phyloP scores from a whole-genome alignment of 495 filamentous ascomycete genomes.

The Symbiotaphrina buchneri region DNA sequence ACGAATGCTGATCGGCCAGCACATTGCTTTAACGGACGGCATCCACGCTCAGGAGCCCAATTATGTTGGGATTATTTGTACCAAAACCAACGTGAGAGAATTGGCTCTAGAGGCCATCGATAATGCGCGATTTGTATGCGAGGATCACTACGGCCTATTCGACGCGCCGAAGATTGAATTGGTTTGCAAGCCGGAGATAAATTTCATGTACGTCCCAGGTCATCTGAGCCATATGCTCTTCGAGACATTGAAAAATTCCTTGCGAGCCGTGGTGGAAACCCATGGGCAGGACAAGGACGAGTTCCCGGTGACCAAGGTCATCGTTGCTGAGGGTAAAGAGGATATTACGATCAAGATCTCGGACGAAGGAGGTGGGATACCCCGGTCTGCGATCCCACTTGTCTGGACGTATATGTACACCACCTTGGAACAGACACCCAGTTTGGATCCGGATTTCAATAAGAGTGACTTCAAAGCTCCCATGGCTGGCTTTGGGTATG shows the following conservation, averaged over 20 bases:
- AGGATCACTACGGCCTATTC: slow-evolving; percentile 96
- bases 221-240: slow-evolving; percentile 98
- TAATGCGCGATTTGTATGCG: slow-evolving; percentile 93
- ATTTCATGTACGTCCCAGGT: slow-evolving; percentile 98
- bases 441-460: slow-evolving; percentile 89
- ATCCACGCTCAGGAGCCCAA: slow-evolving; percentile 65
- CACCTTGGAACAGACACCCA: slow-evolving; percentile 87
- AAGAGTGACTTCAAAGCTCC: slow-evolving; percentile 99
- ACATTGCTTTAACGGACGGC: slow-evolving; percentile 90
- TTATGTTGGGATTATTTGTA: slow-evolving; percentile 97
- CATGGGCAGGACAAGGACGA: slow-evolving; percentile 88
- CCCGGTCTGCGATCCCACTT: slow-evolving; percentile 71
- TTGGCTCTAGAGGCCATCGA: slow-evolving; percentile 94
- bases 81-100: slow-evolving; percentile 90
- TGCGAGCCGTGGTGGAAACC: slow-evolving; percentile 88
- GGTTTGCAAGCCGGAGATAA: slow-evolving; percentile 74
- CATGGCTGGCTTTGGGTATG: slow-evolving; percentile 97
- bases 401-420: slow-evolving; percentile 99
- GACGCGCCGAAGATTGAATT: slow-evolving; percentile 93
- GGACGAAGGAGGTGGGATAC: slow-evolving; percentile 91
- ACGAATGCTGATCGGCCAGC: slow-evolving; percentile 95
- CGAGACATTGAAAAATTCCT: slow-evolving; percentile 93
- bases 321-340: slow-evolving; percentile 91
- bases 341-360: slow-evolving; percentile 97
- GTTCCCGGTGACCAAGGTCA: slow-evolving; percentile 90